A percentile compares a stretch with the other conserved stretches of the same genome.
Conservation (phyloP, 495 filamentous ascomycete genomes). For the Geopyxis carbonaria region DNA sequence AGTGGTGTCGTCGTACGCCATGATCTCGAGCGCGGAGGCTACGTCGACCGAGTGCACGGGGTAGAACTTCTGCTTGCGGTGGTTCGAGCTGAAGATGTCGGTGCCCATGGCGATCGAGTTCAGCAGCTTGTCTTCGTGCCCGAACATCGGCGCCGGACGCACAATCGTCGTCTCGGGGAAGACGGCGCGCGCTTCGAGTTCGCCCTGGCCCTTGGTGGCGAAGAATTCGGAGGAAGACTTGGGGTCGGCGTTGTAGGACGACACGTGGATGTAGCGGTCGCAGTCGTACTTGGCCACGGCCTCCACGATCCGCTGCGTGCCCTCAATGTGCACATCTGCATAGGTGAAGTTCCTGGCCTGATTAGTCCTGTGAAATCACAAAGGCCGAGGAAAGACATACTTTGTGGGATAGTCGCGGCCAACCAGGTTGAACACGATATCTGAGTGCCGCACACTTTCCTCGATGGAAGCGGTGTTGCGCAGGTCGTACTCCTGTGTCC, state of each 20-base stretch:
- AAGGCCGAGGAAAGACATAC: constrained; percentile 33
- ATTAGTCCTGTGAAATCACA: background rate
- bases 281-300: constrained; percentile 97
- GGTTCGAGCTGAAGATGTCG: constrained; percentile 77
- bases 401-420: constrained; percentile 93
- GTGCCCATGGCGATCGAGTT: constrained; percentile 60
- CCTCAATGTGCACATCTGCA: constrained; percentile 86
- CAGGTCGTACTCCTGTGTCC: constrained; percentile 70
- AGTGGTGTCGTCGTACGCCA: constrained; percentile 78
- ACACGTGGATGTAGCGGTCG: constrained; percentile 93
- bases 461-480: constrained; percentile 92
- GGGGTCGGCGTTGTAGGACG: constrained; percentile 75
- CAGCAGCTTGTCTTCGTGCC: constrained; percentile 83
- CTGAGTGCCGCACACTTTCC: constrained; percentile 88
- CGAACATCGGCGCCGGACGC: constrained; percentile 82
- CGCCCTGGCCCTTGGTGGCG: constrained; percentile 71
- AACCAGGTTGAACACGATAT: constrained; percentile 90
- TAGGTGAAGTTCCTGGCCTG: constrained; percentile 68
- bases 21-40: constrained; percentile 66
- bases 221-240: constrained; percentile 74
- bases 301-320: constrained; percentile 84
- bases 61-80: constrained; percentile 79
- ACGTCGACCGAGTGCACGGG: constrained; percentile 89
- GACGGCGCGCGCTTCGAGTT: constrained; percentile 69
- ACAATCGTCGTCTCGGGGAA: constrained; percentile 98